A percentile compares a stretch with the other conserved stretches of the same genome.
Conservation (phyloP, 2,329 filamentous ascomycete genomes). For the Xylariaceae sp. region DNA sequence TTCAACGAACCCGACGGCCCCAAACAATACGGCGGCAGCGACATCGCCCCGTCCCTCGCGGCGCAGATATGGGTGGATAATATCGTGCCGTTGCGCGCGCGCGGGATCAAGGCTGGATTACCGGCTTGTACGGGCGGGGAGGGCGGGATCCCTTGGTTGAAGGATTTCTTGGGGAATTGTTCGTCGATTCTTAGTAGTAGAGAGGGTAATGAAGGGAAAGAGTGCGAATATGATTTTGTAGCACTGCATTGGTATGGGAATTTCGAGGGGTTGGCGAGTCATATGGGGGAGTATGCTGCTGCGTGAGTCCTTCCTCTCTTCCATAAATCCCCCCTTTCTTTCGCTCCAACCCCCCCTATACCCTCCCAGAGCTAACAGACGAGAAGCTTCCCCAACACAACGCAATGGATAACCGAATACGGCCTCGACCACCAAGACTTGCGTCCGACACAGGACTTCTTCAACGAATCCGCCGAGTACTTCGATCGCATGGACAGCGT, state of each 20-base stretch:
- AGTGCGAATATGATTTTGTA: conserved; percentile 60
- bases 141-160: conserved; percentile 60
- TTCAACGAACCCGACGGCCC: conserved; percentile 74
- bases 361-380: neutral
- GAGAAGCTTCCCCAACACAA: conserved; percentile 51
- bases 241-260: conserved; percentile 64
- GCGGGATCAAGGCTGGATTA: conserved; percentile 63
- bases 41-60: conserved; percentile 54
- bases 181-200: conserved; percentile 49
- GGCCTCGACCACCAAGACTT: conserved; percentile 56
- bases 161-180: conserved; percentile 59
- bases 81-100: conserved; percentile 60
- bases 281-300: conserved; percentile 55
- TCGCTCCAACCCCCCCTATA: neutral
- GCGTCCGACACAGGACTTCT: conserved; percentile 56
- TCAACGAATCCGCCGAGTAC: conserved; percentile 60
- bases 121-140: conserved; percentile 63
- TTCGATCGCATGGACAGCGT: conserved; percentile 61
- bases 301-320: conserved; percentile 27
- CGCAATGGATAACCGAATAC: conserved; percentile 77
- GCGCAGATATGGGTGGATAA: conserved; percentile 66
- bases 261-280: conserved; percentile 62
- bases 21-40: conserved; percentile 52
- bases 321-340: neutral
- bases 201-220: conserved; percentile 34